Conservation (phyloP, 1,284 basidiomycete genomes). For the Anthracocystis walkeri region DNA sequence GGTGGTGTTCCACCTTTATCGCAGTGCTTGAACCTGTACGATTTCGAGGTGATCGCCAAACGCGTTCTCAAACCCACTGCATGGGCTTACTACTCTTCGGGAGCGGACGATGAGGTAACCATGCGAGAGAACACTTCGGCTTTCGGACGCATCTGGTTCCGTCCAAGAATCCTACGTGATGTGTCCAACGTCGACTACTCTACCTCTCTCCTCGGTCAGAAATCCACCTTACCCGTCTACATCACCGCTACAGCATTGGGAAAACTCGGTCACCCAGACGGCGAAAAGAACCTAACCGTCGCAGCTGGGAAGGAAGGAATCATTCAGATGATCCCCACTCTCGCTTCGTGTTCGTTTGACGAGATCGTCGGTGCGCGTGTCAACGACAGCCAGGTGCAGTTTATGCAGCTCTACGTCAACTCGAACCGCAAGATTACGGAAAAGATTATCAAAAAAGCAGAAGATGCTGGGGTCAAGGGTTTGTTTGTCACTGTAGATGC, state of each 20-base stretch:
- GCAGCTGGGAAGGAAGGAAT: constrained; percentile 79
- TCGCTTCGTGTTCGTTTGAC: constrained; percentile 72
- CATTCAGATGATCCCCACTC: constrained; percentile 76
- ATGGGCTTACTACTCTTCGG: constrained; percentile 69
- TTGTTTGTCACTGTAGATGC: constrained; percentile 93
- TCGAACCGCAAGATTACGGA: constrained; percentile 78
- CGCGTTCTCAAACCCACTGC: constrained; percentile 64
- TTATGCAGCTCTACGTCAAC: constrained; percentile 81
- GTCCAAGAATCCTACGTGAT: constrained; percentile 86
- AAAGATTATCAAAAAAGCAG: constrained; percentile 79
- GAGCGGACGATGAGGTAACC: constrained; percentile 74
- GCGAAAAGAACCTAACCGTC: constrained; percentile 86
- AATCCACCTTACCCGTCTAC: constrained; percentile 72
- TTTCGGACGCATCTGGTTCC: constrained; percentile 93
- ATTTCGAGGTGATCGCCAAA: constrained; percentile 77
- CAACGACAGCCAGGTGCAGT: constrained; percentile 74
- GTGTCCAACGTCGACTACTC: constrained; percentile 82
- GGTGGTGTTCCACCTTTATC: constrained; percentile 75
- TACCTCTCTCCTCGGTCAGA: constrained; percentile 51
- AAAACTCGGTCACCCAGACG: constrained; percentile 89
- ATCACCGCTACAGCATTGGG: constrained; percentile 88
- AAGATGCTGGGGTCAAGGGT: constrained; percentile 79
- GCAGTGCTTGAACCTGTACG: constrained; percentile 86
- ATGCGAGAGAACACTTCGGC: constrained; percentile 86
- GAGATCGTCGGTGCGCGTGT: constrained; percentile 76